Conservation (phyloP, 75 land plant species). For the Sequoiadendron giganteum region DNA sequence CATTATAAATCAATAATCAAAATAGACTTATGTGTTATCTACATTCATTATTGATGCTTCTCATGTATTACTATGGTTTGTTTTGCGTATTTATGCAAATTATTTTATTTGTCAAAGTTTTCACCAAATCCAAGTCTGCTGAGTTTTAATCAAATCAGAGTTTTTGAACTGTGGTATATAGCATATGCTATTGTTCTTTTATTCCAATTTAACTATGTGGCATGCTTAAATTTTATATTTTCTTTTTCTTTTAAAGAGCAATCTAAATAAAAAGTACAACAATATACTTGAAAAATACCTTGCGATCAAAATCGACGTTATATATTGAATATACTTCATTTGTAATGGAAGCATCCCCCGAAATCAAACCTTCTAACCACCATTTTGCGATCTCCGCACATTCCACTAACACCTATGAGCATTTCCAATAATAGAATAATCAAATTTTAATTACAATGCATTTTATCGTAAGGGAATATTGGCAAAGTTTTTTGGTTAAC, state of each 20-base stretch:
- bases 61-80: too few relatives aligned
- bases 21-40: too few relatives aligned
- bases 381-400: slow-evolving; percentile 28
- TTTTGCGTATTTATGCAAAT: too few relatives aligned
- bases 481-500: background rate
- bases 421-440: background rate
- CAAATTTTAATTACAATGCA: slow-evolving; percentile 5
- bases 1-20: too few relatives aligned
- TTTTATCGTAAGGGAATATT: slow-evolving; percentile 1
- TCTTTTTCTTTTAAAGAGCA: background rate
- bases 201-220: background rate
- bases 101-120: too few relatives aligned
- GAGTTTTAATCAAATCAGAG: too few relatives aligned
- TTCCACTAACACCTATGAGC: slow-evolving; percentile 20
- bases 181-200: background rate
- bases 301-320: slow-evolving; percentile 66
- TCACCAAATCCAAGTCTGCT: too few relatives aligned
- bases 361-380: slow-evolving; percentile 58
- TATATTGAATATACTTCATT: slow-evolving; percentile 64
- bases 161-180: background rate
- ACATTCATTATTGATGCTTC: too few relatives aligned
- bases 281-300: slow-evolving; percentile 31
- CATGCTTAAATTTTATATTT: background rate
- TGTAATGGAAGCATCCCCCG: slow-evolving; percentile 47
- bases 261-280: background rate